Evolutionary conservation across 2,329 filamentous ascomycete species (phyloP), one percentile per base, ranked within the genome.

Genomic region (Fusarium armeniacum): DNA sequence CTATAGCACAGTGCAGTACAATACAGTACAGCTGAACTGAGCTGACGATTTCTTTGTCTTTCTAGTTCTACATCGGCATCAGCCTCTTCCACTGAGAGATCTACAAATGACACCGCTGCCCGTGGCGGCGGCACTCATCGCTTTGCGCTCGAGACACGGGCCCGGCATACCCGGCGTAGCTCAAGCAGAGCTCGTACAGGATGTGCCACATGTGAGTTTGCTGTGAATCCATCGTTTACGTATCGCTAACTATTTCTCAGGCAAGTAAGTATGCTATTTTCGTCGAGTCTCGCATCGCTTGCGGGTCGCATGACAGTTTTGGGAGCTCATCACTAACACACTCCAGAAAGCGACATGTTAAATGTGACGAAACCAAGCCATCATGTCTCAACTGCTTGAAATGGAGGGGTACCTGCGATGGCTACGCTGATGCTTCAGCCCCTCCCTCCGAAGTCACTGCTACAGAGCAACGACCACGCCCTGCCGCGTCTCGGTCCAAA

Each of bases 301-400:
- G 11, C 10, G 9, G 44, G 22, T 33, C 15, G 10, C 22, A n/a
- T 36, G 22, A 41, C 40, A 28, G 28, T 35, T 43, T 33, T 41
- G n/a, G 47, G n/a, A 62, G 58, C 16, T 12, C 22, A 24, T 9
- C 40, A 58, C 67, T 71, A 58, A 73, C 56, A 62, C 20, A 6
- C 20, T 35, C 7, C 44, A 81, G 79, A 54, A 81, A 81, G 55
- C 80, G 81, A 22, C 81, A 82, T 65, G 78, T 82, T 38, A 82
- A 82, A 69, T 82, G 81, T 58, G 81, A 82, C 50, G 81, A 82
- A 68, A 79, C 79, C 26, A 78, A 79, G 38, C 81, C 81, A 20
- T 76, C 79, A 7, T 82, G 81, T 62, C 74, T 79, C 35, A 82
- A 81, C 49, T 82, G 81, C 58, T 72, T 82, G 58, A 81, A 80